phyloP scores from a whole-genome alignment of 2,329 filamentous ascomycete species.

The Alternaria gaisen region DNA sequence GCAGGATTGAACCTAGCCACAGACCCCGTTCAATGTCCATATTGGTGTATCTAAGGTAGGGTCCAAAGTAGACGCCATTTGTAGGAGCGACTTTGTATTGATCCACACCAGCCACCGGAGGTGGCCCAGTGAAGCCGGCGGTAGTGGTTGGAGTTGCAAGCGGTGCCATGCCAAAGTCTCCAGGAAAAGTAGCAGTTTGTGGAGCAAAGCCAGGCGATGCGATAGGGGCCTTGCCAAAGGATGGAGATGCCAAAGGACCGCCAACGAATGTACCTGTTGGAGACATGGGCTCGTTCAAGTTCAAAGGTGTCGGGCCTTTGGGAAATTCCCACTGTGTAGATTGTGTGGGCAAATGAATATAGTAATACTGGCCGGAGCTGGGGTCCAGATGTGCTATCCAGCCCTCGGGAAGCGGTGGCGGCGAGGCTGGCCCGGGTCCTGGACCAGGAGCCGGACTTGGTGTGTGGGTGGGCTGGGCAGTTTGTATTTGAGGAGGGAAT shows the following conservation, averaged over 20 bases:
- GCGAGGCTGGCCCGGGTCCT: constrained; percentile 75
- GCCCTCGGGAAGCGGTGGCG: constrained; percentile 92
- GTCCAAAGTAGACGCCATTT: constrained; percentile 97
- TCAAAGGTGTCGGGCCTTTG: constrained; percentile 90
- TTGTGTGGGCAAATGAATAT: constrained; percentile 94
- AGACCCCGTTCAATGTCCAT: constrained; percentile 93
- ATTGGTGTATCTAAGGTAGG: constrained; percentile 93
- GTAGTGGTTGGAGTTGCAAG: constrained; percentile 77
- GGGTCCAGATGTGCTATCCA: constrained; percentile 98
- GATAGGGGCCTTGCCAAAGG: constrained; percentile 68
- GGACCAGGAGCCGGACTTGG: constrained; percentile 65
- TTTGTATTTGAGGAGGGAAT: constrained; percentile 34
- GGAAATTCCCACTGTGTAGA: constrained; percentile 99
- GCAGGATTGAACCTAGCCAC: constrained; percentile 92
- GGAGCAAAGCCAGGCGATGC: constrained; percentile 85
- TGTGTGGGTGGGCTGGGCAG: constrained; percentile 39
- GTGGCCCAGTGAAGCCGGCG: constrained; percentile 91
- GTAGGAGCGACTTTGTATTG: constrained; percentile 93
- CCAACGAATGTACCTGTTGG: constrained; percentile 68
- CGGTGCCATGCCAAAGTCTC: constrained; percentile 82
- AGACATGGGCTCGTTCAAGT: constrained; percentile 84
- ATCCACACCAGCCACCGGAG: constrained; percentile 86
- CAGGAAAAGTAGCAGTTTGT: constrained; percentile 82
- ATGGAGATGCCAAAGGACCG: constrained; percentile 54
- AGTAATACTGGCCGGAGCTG: constrained; percentile 97